A percentile compares a stretch with the other conserved stretches of the same genome.
phyloP scores from a whole-genome alignment of 768 basidiomycete genomes.

The Mycena belliarum region DNA sequence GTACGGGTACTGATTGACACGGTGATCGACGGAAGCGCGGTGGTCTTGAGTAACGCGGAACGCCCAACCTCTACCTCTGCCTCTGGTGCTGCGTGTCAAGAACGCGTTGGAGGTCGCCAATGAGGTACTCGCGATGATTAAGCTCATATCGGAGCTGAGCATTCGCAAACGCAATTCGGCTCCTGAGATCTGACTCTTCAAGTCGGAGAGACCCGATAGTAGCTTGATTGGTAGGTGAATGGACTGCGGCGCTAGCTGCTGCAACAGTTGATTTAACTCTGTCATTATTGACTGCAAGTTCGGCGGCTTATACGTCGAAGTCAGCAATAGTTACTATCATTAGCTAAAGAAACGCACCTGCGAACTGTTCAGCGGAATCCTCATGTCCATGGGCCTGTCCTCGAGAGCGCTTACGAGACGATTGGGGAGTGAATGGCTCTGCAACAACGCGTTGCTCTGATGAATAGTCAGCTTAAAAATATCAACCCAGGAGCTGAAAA shows the following conservation, averaged over 20 bases:
- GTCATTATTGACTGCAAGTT: not conserved
- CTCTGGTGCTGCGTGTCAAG: not conserved
- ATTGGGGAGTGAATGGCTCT: too few relatives aligned
- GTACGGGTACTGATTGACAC: too few relatives aligned
- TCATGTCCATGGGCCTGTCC: not conserved
- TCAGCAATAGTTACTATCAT: too few relatives aligned
- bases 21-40: not conserved
- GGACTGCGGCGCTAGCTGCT: not conserved
- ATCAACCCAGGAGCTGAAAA: too few relatives aligned
- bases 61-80: not conserved
- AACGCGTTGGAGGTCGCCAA: not conserved
- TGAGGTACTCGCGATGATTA: not conserved
- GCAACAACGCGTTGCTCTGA: too few relatives aligned
- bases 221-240: not conserved
- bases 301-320: not conserved
- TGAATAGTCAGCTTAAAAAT: too few relatives aligned
- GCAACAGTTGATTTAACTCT: not conserved
- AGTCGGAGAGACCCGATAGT: not conserved
- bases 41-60: not conserved
- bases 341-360: not conserved
- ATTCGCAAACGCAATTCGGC: not conserved
- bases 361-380: not conserved
- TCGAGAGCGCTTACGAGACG: too few relatives aligned
- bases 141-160: too few relatives aligned
- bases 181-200: not conserved